Evolutionary conservation across 1,284 basidiomycete species (phyloP).

Genomic region (Apiotrichum mycotoxinovorans): DNA sequence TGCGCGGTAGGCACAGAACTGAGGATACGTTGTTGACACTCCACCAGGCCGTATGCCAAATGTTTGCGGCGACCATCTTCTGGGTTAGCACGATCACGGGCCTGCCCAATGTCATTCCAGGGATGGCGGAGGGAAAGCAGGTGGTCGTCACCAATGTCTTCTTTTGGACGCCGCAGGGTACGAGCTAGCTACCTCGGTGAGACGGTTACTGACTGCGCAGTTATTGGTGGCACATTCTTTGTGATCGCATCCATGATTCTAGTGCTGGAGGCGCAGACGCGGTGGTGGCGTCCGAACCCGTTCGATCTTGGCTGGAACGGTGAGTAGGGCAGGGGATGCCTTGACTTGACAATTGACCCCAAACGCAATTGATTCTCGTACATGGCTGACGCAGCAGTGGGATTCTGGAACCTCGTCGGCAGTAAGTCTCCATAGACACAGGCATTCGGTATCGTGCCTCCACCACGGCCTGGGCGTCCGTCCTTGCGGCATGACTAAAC

Average conservation of each 20-base stretch:
- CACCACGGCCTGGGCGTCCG: too few relatives aligned
- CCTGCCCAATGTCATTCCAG: constrained; percentile 54
- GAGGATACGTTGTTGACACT: background rate
- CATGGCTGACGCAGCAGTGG: too few relatives aligned
- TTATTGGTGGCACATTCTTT: constrained; percentile 60
- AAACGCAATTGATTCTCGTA: too few relatives aligned
- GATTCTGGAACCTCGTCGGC: constrained; percentile 37
- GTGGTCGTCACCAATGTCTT: constrained; percentile 44
- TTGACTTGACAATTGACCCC: too few relatives aligned
- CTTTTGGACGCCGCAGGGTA: constrained; percentile 55
- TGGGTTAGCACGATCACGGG: constrained; percentile 59
- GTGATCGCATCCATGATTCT: constrained; percentile 56
- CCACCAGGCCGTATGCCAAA: constrained; percentile 54
- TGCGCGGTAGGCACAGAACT: background rate
- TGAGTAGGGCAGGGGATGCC: constrained; percentile 59
- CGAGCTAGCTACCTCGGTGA: constrained; percentile 3
- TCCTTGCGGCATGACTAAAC: too few relatives aligned
- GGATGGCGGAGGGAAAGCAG: constrained; percentile 23
- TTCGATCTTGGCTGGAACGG: constrained; percentile 54
- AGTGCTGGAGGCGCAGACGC: constrained; percentile 59
- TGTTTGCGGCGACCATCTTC: constrained; percentile 58
- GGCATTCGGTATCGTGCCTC: too few relatives aligned
- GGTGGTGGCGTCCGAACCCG: constrained; percentile 54
- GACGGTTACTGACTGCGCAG: constrained; percentile 48
- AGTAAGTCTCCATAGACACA: too few relatives aligned